Evolutionary conservation across 257 asterid genomes (phyloP).

Genomic region (Nicotiana knightiana): DNA sequence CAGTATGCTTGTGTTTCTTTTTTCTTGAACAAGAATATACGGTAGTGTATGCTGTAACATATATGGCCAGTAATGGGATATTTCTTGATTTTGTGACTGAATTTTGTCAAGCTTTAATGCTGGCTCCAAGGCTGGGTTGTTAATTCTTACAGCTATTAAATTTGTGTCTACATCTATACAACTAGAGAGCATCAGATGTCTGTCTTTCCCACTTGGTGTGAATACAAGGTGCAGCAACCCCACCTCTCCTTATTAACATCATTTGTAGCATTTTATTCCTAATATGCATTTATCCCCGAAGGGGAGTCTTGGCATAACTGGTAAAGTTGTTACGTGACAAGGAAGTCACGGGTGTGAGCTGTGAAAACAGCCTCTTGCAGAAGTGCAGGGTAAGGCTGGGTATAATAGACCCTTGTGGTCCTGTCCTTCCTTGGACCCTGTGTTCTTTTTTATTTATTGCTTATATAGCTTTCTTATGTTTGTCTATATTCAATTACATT

Average conservation of each 20-base stretch:
- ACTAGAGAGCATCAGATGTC: not conserved
- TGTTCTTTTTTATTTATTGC: too few relatives aligned
- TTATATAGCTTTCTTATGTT: not conserved
- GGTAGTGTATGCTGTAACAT: not conserved
- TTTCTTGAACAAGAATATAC: not conserved
- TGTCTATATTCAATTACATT: not conserved
- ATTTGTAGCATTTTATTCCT: not conserved
- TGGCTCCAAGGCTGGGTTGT: not conserved
- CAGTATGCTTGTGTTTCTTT: not conserved
- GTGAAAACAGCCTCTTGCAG: too few relatives aligned
- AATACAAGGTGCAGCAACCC: not conserved
- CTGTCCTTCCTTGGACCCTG: too few relatives aligned
- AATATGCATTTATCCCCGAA: not conserved
- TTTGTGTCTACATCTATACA: not conserved
- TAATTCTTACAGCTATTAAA: not conserved
- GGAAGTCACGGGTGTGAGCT: too few relatives aligned
- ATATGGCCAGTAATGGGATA: not conserved
- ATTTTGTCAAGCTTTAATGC: not conserved
- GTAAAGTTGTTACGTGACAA: too few relatives aligned
- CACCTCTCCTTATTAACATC: not conserved
- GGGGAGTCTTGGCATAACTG: too few relatives aligned
- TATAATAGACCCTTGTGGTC: too few relatives aligned
- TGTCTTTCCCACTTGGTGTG: not conserved
- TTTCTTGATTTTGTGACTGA: not conserved
- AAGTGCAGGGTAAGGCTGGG: too few relatives aligned